Base-by-base conservation (phyloP, 352 stramenopile genomes). In the Plasmopara muralis region DNA sequence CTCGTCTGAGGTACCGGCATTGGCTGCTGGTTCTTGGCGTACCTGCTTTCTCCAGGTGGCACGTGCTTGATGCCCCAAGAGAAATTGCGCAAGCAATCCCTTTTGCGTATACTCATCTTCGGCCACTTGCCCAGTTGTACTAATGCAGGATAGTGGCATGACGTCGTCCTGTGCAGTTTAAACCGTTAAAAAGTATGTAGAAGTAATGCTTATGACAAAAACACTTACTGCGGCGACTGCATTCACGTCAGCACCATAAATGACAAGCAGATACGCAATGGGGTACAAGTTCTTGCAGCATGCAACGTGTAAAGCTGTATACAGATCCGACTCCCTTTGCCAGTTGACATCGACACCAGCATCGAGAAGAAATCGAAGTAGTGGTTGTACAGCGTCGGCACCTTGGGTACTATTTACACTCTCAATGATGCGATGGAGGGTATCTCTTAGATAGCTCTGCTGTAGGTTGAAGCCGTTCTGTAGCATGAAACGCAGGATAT, bases 161-260 rank as follows among this genome's bases (percentile, higher is more conserved):
- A 70, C 58, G 48, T 89, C 79, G 44, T 87, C 57, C 79, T 89
- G 20, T 25, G 20, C 20, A 25, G 20, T 1, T 25, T 25, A 3
- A 25, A 25, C 1, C 20, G 20, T 25, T 25, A 25, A 25, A 25
- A 25, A 25, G 20, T 25, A 25, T 25, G 20, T 25, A 25, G 20
- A 25, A 25, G 20, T 1, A 25, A 25, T 25, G 20, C 20, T 25
- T 3, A 25, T 25, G 20, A 25, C 1, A 25, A 25, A 3, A 25
- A 25, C 20, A 25, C 51, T 1, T 44, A 89, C 80, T 47, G 60
- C 46, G 10, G 80, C 78, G 43, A 89, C 74, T 8, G 80, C 74
- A 37, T 91, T 91, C 8, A 87, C 74, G 49, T 91, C 80, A 0
- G 77, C 78, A 5, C 73, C 80, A 53, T 81, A 87, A 29, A 88